Percentiles rank a stretch among this genome's conserved stretches.
These are phyloP conservation scores for Ceratobasidium papillatum DNA, from an alignment of 1,284 basidiomycete species.

Conservation along the genomic window DNA sequence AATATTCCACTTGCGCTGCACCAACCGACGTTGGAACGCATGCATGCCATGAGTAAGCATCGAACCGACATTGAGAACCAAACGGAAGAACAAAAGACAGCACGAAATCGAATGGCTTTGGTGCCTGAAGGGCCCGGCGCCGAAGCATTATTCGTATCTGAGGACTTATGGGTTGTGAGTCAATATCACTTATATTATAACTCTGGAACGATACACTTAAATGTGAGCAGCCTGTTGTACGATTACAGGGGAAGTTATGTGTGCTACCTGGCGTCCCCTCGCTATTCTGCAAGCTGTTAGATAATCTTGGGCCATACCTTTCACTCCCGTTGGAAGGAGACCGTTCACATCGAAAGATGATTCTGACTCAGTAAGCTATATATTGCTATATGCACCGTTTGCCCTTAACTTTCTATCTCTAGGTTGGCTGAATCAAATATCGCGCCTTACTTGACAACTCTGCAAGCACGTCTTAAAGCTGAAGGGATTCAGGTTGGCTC, in stretches of 20 bases:
- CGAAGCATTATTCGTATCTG: slow-evolving; percentile 72
- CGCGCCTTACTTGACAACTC: slow-evolving; percentile 82
- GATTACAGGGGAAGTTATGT: slow-evolving; percentile 84
- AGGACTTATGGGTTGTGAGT: slow-evolving; percentile 85
- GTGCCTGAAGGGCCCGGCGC: slow-evolving; percentile 66
- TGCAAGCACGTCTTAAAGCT: slow-evolving; percentile 77
- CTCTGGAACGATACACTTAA: not conserved
- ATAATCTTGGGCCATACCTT: slow-evolving; percentile 74
- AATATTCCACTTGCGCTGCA: slow-evolving; percentile 77
- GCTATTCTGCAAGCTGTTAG: slow-evolving; percentile 83
- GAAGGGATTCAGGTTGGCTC: slow-evolving; percentile 86
- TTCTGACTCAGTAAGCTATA: slow-evolving; percentile 75
- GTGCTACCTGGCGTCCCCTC: slow-evolving; percentile 91
- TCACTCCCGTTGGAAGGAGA: slow-evolving; percentile 75
- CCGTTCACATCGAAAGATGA: slow-evolving; percentile 77
- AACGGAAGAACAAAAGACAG: slow-evolving; percentile 73
- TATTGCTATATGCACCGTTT: not conserved
- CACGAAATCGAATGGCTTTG: slow-evolving; percentile 82
- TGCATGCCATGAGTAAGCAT: slow-evolving; percentile 72
- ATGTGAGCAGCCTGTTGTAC: slow-evolving; percentile 74
- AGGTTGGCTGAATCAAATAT: slow-evolving; percentile 88
- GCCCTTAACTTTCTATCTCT: slow-evolving; percentile 39
- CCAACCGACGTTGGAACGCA: slow-evolving; percentile 80
- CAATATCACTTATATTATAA: not conserved
- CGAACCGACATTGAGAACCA: slow-evolving; percentile 66